Evolutionary conservation across 441 rosid genomes (phyloP).

Genomic region (Adansonia grandidieri): DNA sequence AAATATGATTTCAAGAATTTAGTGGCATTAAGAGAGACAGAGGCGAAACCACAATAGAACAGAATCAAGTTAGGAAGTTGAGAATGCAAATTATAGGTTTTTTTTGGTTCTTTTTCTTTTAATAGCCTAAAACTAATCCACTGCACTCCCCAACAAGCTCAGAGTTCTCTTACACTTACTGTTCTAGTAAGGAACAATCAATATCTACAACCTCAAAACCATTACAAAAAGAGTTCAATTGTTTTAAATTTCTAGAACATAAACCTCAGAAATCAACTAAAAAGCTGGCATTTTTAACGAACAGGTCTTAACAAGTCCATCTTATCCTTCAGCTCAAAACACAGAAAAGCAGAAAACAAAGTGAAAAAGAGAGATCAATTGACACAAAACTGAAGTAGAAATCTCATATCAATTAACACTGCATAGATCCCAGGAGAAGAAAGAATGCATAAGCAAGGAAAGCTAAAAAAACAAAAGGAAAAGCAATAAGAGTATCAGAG

Average conservation of each 20-base stretch:
- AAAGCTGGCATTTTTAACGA: background rate
- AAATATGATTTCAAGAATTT: background rate
- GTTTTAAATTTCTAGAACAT: background rate
- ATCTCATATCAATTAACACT: background rate
- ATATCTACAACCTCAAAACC: background rate
- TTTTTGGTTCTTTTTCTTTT: background rate
- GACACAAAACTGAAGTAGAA: background rate
- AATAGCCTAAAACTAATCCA: background rate
- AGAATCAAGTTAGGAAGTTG: background rate
- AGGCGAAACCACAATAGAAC: background rate
- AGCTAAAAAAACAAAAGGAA: background rate
- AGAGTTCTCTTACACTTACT: background rate
- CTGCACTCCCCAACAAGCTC: background rate
- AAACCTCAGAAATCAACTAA: background rate
- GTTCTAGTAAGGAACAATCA: constrained; percentile 3
- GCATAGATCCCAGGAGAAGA: constrained; percentile 20
- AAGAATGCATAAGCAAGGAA: background rate
- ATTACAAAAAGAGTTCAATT: background rate
- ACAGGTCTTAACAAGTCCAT: background rate
- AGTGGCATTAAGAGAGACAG: background rate
- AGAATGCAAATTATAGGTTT: background rate
- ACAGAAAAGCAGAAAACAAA: background rate
- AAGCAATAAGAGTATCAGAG: background rate
- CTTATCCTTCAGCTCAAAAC: background rate
- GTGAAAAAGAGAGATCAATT: background rate